Percentiles rank a stretch among this genome's conserved stretches.
Evolutionary conservation across 345 rosid genomes (phyloP).

Genomic region (Arabidopsis thaliana): TAIR10.1 NC_003071.7:9547501-9548000

Average conservation of each 20-base stretch:
- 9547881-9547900: slow-evolving; percentile 1
- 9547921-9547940: neutral
- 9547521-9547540: neutral
- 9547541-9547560: slow-evolving; percentile 12
- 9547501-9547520: slow-evolving; percentile 91
- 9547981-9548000: slow-evolving; percentile 76
- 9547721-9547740: neutral
- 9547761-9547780: neutral
- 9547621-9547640: slow-evolving; percentile 85
- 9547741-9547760: neutral
- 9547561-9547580: slow-evolving; percentile 20
- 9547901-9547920: neutral
- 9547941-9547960: neutral
- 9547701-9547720: too few species aligned
- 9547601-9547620: slow-evolving; percentile 89
- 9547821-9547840: slow-evolving; percentile 96
- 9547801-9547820: slow-evolving; percentile 82
- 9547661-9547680: slow-evolving; percentile 97
- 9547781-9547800: slow-evolving; percentile 61
- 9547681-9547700: slow-evolving; percentile 90
- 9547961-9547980: slow-evolving; percentile 46
- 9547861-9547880: slow-evolving; percentile 95
- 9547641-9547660: slow-evolving; percentile 97
- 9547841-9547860: slow-evolving; percentile 86
- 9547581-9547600: slow-evolving; percentile 80